Evolutionary conservation across 192 early-diverging fungal species (phyloP).

Genomic region (Umbelopsis ramanniana): DNA sequence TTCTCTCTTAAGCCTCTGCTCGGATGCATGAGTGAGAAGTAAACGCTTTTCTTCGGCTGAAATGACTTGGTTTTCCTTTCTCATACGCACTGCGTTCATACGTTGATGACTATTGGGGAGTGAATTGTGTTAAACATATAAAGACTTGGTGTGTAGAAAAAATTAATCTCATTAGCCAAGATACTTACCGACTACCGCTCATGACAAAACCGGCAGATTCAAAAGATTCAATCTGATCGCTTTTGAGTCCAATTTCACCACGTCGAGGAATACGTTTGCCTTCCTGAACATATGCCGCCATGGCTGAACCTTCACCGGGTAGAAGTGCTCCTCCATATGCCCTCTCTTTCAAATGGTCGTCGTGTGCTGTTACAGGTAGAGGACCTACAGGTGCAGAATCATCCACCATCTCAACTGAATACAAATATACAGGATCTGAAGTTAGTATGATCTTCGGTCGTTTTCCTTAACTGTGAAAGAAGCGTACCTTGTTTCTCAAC

Average conservation of each 20-base stretch:
- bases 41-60: constrained; percentile 93
- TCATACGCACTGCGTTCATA: constrained; percentile 95
- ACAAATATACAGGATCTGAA: not conserved
- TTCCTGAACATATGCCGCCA: constrained; percentile 87
- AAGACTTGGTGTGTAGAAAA: too few relatives aligned
- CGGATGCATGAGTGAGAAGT: constrained; percentile 84
- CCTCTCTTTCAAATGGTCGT: constrained; percentile 66
- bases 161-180: too few relatives aligned
- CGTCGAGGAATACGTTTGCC: constrained; percentile 96
- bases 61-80: constrained; percentile 97
- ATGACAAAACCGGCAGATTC: constrained; percentile 95
- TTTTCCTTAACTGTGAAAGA: too few relatives aligned
- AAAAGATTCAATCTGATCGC: constrained; percentile 80
- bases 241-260: constrained; percentile 94
- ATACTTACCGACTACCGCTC: constrained; percentile 82
- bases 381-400: constrained; percentile 73
- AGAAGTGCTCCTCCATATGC: constrained; percentile 82
- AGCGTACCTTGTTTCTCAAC: constrained; percentile 58
- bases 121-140: not conserved
- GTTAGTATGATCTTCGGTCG: too few relatives aligned
- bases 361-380: constrained; percentile 57
- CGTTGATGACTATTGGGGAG: constrained; percentile 68
- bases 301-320: constrained; percentile 90
- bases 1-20: constrained; percentile 90
- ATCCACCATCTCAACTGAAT: constrained; percentile 58